These are phyloP conservation scores for Epichloe festucae DNA, from an alignment of 2,329 filamentous ascomycete genomes.

Conservation along the genomic window DNA sequence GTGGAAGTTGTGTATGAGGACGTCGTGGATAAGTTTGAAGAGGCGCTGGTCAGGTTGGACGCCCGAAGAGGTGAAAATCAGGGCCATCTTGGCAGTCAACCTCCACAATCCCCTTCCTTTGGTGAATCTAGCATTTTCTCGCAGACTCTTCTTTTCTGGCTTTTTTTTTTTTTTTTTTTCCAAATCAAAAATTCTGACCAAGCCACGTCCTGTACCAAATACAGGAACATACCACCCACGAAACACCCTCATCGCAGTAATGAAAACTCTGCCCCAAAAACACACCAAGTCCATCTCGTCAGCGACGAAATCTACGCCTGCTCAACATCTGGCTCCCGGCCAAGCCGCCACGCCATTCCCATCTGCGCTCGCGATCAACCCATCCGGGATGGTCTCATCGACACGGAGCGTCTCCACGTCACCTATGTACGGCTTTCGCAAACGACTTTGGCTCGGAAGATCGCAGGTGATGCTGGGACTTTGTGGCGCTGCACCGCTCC, in stretches of 20 bases:
- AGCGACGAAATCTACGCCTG: conserved; percentile 47
- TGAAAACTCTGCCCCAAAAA: conserved; percentile 32
- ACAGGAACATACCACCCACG: conserved; percentile 29
- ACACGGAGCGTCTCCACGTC: conserved; percentile 35
- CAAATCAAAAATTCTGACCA: neutral
- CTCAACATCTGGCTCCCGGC: conserved; percentile 30
- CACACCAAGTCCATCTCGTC: conserved; percentile 37
- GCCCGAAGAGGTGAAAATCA: conserved; percentile 24
- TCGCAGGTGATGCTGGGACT: conserved; percentile 28
- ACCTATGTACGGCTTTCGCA: conserved; percentile 27
- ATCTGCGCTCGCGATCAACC: conserved; percentile 34
- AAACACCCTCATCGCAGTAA: conserved; percentile 27
- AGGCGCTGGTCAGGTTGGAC: conserved; percentile 23
- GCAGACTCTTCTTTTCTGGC: neutral
- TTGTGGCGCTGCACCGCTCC: conserved; percentile 26
- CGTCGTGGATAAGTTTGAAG: conserved; percentile 32
- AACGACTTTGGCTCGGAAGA: conserved; percentile 40
- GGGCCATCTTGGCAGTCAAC: conserved; percentile 37
- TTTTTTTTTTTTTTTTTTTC: too few species aligned
- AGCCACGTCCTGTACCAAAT: neutral
- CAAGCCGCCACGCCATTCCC: conserved; percentile 27
- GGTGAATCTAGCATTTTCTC: conserved; percentile 16
- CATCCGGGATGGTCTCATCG: conserved; percentile 24
- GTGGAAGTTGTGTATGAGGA: conserved; percentile 30
- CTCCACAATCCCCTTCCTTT: conserved; percentile 40